Evolutionary conservation across 805 yeast genomes (phyloP), one percentile per base, ranked within the genome.

Genomic region (Lachancea meyersii): DNA sequence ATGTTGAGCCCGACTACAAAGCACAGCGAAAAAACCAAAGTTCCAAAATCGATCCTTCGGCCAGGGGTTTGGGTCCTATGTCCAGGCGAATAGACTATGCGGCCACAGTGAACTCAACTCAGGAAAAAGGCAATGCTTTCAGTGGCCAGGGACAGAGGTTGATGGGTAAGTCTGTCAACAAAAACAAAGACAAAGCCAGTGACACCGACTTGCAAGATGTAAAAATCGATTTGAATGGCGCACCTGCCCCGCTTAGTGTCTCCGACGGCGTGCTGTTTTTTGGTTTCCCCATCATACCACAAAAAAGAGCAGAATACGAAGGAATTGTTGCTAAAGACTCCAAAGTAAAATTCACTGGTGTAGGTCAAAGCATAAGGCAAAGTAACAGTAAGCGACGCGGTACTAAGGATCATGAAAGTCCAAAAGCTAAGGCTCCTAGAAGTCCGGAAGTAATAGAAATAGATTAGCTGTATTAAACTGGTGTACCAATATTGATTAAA

Each of bases 231-330:
- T 67, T 78, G 6, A 65, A 73, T 40, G 85, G 82, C 0, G 75
- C 79, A 4, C 85, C 95, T 0, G 84, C 78, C 1, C 84, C 88
- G 8, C 67, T 93, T 43, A 64, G 70, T 5, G 67, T 93, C 32
- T 94, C 96, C 0, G 82, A 75, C 31, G 95, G 95, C 19, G 91
- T 87, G 61, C 69, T 93, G 11, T 93, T 93, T 58, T 89, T 93
- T 61, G 99, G 99, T 1, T 93, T 81, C 60, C 97, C 97, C 0
- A 76, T 83, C 1, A 59, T 65, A 0, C 60, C 75, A 3, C 73
- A 72, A 20, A 67, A 62, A 20, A 67, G 55, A 6, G 74, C 65
- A 18, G 64, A 63, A 4, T 67, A 57, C 9, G 52, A 48, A 1
- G 68, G 62, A 6, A 55, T 49, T 7, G 55, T 60, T n/a, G 51